Percentiles rank a stretch among this genome's conserved stretches.
Evolutionary conservation across 2,329 filamentous ascomycete species (phyloP).

Genomic region (Ambrosiella beaveri): DNA sequence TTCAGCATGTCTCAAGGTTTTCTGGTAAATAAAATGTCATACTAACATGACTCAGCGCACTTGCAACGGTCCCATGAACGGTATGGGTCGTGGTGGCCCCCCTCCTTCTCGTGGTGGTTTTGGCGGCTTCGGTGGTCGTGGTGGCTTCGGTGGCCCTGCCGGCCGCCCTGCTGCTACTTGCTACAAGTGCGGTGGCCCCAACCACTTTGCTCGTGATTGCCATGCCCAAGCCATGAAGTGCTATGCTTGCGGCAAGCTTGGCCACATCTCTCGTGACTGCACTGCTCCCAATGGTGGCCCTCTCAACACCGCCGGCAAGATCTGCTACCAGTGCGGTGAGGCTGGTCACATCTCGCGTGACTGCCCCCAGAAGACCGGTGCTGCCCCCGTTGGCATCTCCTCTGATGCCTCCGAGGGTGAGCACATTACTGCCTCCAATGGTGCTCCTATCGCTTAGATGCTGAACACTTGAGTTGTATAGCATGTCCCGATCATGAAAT

Average conservation of each 20-base stretch:
- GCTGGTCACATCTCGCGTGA: conserved; percentile 92
- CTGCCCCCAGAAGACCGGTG: conserved; percentile 55
- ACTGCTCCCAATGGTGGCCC: conserved; percentile 92
- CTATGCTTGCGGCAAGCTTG: conserved; percentile 90
- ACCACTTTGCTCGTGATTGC: conserved; percentile 97
- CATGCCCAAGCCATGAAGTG: conserved; percentile 98
- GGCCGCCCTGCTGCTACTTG: conserved; percentile 43
- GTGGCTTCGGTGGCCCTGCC: conserved; percentile 55
- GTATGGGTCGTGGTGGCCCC: conserved; percentile 48
- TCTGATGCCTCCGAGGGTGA: background rate
- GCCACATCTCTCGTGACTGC: conserved; percentile 86
- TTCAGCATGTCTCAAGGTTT: conserved; percentile 15
- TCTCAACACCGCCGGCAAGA: conserved; percentile 91
- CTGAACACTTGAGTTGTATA: background rate
- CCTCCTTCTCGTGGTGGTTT: conserved; percentile 52
- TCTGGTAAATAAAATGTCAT: background rate
- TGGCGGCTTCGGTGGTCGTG: conserved; percentile 41
- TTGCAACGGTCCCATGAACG: conserved; percentile 56
- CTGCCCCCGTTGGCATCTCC: background rate
- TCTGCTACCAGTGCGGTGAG: conserved; percentile 94
- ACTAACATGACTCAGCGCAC: conserved; percentile 39
- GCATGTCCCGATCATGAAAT: too few species aligned
- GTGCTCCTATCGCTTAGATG: conserved; percentile 21
- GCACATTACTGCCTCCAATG: conserved; percentile 2
- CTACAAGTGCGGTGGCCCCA: conserved; percentile 69